These are phyloP conservation scores for Rubia yunnanensis DNA, from an alignment of 257 asterid genomes.

Conservation along the genomic window DNA sequence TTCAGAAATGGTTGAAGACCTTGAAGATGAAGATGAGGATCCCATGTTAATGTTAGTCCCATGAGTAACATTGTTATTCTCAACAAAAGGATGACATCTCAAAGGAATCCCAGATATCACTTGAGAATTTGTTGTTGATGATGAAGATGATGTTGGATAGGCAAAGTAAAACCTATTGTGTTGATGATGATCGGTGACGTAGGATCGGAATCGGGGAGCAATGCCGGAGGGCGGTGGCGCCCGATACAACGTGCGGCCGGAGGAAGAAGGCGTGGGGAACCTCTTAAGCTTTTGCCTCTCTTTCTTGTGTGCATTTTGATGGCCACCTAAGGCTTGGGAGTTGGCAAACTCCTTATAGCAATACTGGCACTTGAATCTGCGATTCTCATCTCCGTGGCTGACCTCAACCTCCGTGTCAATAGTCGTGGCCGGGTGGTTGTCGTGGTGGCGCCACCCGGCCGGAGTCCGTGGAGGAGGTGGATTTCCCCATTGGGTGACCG, in stretches of 20 bases:
- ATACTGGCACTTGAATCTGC: slow-evolving; percentile 53
- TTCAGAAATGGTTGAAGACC: slow-evolving; percentile 22
- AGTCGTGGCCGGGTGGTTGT: no score
- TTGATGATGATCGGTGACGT: not conserved
- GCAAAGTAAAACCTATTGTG: slow-evolving; percentile 8
- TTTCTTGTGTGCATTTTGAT: slow-evolving; percentile 85
- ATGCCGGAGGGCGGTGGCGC: slow-evolving; percentile 6
- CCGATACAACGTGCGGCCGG: slow-evolving; percentile 3
- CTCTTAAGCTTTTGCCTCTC: slow-evolving; percentile 56
- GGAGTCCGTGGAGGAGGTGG: slow-evolving; percentile 8
- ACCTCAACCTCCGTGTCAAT: no score
- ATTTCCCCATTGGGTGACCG: slow-evolving; percentile 16
- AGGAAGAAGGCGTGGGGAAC: not conserved
- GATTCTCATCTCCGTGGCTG: not conserved
- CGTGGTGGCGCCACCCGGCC: not conserved
- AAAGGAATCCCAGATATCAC: slow-evolving; percentile 53
- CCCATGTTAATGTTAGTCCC: not conserved
- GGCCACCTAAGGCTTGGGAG: slow-evolving; percentile 82
- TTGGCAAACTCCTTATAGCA: slow-evolving; percentile 48
- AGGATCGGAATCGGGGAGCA: slow-evolving; percentile 26
- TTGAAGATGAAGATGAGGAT: slow-evolving; percentile 13
- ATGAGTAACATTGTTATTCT: no score
- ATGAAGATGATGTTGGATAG: not conserved
- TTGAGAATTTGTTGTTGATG: slow-evolving; percentile 11
- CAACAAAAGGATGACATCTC: not conserved